phyloP scores from a whole-genome alignment of 225 moss, liverwort and hornwort genomes.

The Pleurozium schreberi region DNA sequence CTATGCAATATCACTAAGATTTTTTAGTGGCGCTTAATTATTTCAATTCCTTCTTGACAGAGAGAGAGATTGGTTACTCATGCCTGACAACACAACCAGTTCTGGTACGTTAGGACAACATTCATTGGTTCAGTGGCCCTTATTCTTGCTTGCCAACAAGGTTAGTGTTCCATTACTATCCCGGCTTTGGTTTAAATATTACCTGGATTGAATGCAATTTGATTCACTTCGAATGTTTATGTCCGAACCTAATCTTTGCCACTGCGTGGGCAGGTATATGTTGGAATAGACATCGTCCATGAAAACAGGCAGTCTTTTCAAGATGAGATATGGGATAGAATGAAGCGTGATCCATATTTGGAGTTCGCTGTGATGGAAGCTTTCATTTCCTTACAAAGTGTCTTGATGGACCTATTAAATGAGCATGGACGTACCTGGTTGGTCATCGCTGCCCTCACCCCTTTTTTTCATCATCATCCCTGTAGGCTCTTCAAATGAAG shows the following conservation, averaged over 20 bases:
- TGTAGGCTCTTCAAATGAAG: neutral
- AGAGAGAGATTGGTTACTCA: constrained; percentile 70
- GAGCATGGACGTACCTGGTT: constrained; percentile 69
- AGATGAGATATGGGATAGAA: constrained; percentile 74
- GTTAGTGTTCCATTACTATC: constrained; percentile 11
- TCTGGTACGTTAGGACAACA: constrained; percentile 20
- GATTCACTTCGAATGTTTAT: neutral
- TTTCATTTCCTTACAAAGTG: constrained; percentile 31
- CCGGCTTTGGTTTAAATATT: neutral
- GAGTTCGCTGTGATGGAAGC: constrained; percentile 71
- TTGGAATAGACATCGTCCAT: constrained; percentile 65
- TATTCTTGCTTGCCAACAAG: constrained; percentile 97
- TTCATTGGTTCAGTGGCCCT: constrained; percentile 83
- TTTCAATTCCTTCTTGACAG: constrained; percentile 32
- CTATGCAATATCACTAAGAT: neutral
- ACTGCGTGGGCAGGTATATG: constrained; percentile 47
- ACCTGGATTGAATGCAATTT: neutral
- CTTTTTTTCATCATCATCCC: neutral
- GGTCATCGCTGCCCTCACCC: neutral
- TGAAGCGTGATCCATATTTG: constrained; percentile 74
- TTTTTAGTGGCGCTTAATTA: neutral
- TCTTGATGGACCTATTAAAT: constrained; percentile 56
- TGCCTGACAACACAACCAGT: constrained; percentile 62
- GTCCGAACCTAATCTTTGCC: neutral
- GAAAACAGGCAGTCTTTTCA: constrained; percentile 63